These are phyloP conservation scores for Dioscorea alata DNA, from an alignment of 106 monocot species.

Conservation along the genomic window DNA sequence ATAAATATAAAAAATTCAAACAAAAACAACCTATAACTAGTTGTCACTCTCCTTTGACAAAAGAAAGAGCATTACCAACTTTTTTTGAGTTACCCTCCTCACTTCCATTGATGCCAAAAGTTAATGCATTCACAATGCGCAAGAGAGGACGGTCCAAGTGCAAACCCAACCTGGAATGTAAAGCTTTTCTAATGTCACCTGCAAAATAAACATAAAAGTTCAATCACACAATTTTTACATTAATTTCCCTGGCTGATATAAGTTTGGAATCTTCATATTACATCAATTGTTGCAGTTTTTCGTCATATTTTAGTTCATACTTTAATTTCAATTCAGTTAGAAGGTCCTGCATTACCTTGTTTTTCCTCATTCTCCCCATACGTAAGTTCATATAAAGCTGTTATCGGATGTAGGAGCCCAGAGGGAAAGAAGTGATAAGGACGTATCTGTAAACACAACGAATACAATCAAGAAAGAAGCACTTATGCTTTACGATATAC, in stretches of 20 bases:
- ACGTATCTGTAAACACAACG: conserved; percentile 45
- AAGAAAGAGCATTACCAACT: conserved; percentile 23
- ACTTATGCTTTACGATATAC: background rate
- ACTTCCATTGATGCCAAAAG: conserved; percentile 24
- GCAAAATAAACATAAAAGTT: conserved; percentile 5
- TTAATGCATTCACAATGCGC: conserved; percentile 67
- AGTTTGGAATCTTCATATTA: background rate
- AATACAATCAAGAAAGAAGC: background rate
- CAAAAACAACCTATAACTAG: background rate
- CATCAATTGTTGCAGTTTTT: background rate
- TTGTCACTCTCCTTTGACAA: background rate
- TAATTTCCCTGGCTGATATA: too few species aligned
- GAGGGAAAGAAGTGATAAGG: conserved; percentile 79
- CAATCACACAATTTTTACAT: too few species aligned
- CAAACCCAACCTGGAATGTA: conserved; percentile 75
- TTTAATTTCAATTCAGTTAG: background rate
- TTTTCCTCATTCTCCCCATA: conserved; percentile 75
- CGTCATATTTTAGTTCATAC: background rate
- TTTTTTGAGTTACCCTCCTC: conserved; percentile 17
- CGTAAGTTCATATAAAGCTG: conserved; percentile 70
- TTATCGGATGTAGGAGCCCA: conserved; percentile 81
- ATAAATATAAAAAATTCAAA: background rate
- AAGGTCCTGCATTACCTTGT: conserved; percentile 55
- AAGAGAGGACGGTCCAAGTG: conserved; percentile 90
- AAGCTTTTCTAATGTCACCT: conserved; percentile 76